Base-by-base conservation (phyloP, 495 filamentous ascomycete genomes). In the Penicillium pancosmium region DNA sequence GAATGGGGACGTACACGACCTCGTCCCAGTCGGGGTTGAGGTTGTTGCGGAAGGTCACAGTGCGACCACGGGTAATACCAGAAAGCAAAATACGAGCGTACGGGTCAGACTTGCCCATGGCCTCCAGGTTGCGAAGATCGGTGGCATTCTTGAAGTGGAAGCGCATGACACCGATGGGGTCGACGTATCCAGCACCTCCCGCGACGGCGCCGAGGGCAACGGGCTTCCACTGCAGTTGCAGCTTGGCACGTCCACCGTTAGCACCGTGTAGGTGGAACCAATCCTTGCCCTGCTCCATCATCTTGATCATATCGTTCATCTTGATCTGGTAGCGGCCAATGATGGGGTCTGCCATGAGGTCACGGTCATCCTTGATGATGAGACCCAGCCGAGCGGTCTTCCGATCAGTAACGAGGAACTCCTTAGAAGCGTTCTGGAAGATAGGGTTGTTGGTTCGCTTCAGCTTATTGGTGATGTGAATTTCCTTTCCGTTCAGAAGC, bases 401-500 rank as follows among this genome's bases (percentile, higher is more conserved):
- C 40, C 91, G 86, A 68, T 99, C 91, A 0, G 92, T 97, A 66
- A 99, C 89, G 55, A 99, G 81, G 61, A 98, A 82, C 67, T 98
- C 94, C 75, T 96, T 96, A 56, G 87, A 88, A 2, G 88, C 89
- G 68, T 96, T 84, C 38, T 92, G 88, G 85, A 90, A 99, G 59
- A 97, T 88, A 7, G 94, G 94, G 67, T 94, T 92, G 78, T 98
- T 99, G 54, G 91, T 97, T 31, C 93, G 88, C 82, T 97, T 98
- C 59, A 97, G 81, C 66, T 90, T 96, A 72, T 89, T 89, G 31
- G 91, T 92, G 46, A 80, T 81, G 61, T 93, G 89, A 13, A 98
- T 83, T 62, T 93, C 87, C 74, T 92, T 96, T 25, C 89, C 88
- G 68, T 99, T 98, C 57, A 99, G 82, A 5, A 95, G 80, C 25